These are phyloP conservation scores for Entomortierella beljakovae DNA, from an alignment of 192 early-diverging fungal genomes.

Conservation along the genomic window DNA sequence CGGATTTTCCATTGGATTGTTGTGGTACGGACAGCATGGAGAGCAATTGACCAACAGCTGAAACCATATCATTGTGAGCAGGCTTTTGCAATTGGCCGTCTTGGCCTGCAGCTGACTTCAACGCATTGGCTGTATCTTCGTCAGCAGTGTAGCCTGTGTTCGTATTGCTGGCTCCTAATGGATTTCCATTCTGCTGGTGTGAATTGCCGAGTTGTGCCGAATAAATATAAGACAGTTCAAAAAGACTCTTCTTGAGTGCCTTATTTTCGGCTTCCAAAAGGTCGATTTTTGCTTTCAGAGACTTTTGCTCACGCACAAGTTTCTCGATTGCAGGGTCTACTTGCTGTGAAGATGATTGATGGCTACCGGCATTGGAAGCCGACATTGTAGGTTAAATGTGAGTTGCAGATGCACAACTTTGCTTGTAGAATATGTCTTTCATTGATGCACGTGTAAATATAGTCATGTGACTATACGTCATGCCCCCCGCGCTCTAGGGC, in stretches of 20 bases:
- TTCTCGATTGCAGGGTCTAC: conserved; percentile 63
- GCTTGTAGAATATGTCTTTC: not conserved
- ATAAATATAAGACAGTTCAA: conserved; percentile 81
- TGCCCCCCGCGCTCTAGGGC: not conserved
- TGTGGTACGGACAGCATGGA: conserved; percentile 29
- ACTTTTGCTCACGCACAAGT: conserved; percentile 72
- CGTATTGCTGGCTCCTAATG: not conserved
- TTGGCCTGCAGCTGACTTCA: not conserved
- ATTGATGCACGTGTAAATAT: too few species aligned
- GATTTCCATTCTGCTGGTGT: not conserved
- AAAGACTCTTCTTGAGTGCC: conserved; percentile 85
- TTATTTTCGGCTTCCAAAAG: conserved; percentile 79
- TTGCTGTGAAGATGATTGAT: conserved; percentile 46
- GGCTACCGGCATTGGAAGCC: conserved; percentile 28
- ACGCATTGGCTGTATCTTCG: conserved; percentile 12
- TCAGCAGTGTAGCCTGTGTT: conserved; percentile 37
- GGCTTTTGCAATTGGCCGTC: not conserved
- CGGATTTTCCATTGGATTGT: conserved; percentile 11
- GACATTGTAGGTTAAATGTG: conserved; percentile 27
- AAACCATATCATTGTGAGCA: conserved; percentile 25
- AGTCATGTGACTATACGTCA: conserved; percentile 20
- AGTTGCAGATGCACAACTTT: not conserved
- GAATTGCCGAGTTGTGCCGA: conserved; percentile 52
- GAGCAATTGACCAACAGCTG: conserved; percentile 27
- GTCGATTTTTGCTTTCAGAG: conserved; percentile 81